Base-by-base conservation (phyloP, 345 rosid species). In the Boechera retrofracta region DNA sequence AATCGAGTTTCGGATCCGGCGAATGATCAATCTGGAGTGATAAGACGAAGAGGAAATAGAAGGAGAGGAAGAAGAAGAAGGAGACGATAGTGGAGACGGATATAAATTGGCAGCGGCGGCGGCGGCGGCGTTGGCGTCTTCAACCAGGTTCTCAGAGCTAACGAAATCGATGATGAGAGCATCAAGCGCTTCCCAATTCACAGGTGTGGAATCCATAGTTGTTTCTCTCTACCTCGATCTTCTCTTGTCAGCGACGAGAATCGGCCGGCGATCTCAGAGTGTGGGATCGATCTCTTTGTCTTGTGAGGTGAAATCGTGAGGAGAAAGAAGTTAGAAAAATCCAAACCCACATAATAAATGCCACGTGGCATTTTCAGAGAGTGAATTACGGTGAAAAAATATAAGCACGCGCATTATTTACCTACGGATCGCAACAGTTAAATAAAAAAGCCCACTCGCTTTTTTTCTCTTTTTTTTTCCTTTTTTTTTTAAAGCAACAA, bases 171-270 rank as follows among this genome's bases (percentile, higher is more conserved):
- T 73, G n/a, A 94, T 76, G 6, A 94, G 86, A 38, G 85, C 82
- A 82, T 94, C 98, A 18, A 94, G 92, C 48, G 95, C 86, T 73
- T 90, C 97, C 97, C 97, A 94, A 80, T 94, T 92, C 57, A 94
- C 97, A 1, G 87, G 86, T 54, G 83, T 78, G 1, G 88, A 77
- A 57, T 87, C 97, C 97, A 90, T 90, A 48, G 10, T 48, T 48
- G 10, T 16, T 7, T n/a, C 1, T 3, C 10, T 48, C 53, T 8
- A 7, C 13, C 32, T 64, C 18, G 0, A 35, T 7, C 21, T 18
- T 66, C 49, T 65, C 29, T 16, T 41, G 59, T 47, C 52, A 9
- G 52, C 21, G 52, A 16, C 21, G 52, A 6, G 53, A 16, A 48
- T 48, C 4, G 9, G 53, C 31, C 75, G 48, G 49, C 67, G 49